phyloP scores from a whole-genome alignment of 2,329 filamentous ascomycete species.

The Aureobasidium melanogenum region DNA sequence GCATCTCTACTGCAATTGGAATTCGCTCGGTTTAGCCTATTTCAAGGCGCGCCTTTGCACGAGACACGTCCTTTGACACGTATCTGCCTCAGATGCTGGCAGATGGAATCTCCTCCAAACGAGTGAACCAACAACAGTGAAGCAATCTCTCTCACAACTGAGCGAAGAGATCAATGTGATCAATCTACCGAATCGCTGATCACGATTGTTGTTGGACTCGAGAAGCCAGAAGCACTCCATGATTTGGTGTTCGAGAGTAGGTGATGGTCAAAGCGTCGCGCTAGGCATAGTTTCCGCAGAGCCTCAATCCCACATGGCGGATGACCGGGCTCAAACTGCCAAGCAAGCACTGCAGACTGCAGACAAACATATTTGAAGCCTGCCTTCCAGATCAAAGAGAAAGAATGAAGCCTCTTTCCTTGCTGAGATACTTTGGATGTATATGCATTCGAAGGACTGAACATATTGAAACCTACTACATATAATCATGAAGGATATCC shows the following conservation, averaged over 20 bases:
- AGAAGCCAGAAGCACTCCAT: not conserved
- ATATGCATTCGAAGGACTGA: not conserved
- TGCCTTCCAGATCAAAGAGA: not conserved
- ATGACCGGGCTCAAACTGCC: not conserved
- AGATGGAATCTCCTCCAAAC: not conserved
- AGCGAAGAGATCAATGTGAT: not conserved
- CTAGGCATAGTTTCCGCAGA: not conserved
- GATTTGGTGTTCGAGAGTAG: not conserved
- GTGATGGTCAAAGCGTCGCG: not conserved
- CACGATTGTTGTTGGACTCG: not conserved
- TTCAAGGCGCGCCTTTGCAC: not conserved
- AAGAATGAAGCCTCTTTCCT: not conserved
- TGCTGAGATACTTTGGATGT: not conserved
- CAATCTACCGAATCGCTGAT: not conserved
- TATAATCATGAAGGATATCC: not conserved
- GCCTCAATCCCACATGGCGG: not conserved
- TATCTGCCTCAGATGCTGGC: not conserved
- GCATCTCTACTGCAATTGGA: conserved; percentile 20
- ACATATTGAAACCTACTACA: not conserved
- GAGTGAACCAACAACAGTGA: not conserved
- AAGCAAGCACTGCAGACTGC: not conserved
- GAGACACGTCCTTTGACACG: not conserved
- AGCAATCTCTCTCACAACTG: not conserved
- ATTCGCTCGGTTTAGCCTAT: no score
- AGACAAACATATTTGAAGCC: not conserved